These are phyloP conservation scores for Yamadazyma triangularis DNA, from an alignment of 1,139 yeast species.

Conservation along the genomic window DNA sequence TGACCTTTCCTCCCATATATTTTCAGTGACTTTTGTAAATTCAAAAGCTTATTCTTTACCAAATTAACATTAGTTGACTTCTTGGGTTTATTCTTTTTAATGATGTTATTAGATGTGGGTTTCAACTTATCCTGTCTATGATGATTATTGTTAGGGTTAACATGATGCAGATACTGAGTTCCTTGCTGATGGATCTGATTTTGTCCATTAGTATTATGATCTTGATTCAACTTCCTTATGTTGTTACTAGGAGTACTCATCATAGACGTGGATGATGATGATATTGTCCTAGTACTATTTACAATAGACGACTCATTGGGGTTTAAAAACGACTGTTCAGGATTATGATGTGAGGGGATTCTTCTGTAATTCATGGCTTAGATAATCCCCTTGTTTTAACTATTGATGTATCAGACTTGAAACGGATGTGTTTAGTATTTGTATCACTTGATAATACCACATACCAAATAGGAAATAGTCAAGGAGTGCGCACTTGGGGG, in stretches of 20 bases:
- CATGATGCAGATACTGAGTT: not conserved
- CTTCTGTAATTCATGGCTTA: conserved; percentile 11
- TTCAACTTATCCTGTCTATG: conserved; percentile 4
- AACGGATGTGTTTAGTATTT: no score
- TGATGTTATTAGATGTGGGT: conserved; percentile 6
- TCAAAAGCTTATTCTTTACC: conserved; percentile 26
- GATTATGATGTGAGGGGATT: conserved; percentile 15
- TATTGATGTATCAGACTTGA: no score
- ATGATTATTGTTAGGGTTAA: not conserved
- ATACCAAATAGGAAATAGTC: not conserved
- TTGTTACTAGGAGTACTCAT: conserved; percentile 32
- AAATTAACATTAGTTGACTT: conserved; percentile 19
- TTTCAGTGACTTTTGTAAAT: conserved; percentile 24
- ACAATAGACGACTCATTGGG: conserved; percentile 16
- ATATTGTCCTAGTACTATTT: conserved; percentile 22
- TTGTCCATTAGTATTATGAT: conserved; percentile 9
- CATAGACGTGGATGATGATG: conserved; percentile 28
- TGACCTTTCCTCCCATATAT: conserved; percentile 7
- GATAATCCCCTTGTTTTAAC: no score
- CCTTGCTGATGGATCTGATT: conserved; percentile 3
- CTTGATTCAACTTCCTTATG: conserved; percentile 21
- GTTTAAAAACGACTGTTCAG: conserved; percentile 16
- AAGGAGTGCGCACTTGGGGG: no score
- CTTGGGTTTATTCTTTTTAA: conserved; percentile 12
- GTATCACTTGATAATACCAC: not conserved